Evolutionary conservation across 768 basidiomycete species (phyloP), one percentile per base, ranked within the genome.

Genomic region (Leccinum rimulosum): DNA sequence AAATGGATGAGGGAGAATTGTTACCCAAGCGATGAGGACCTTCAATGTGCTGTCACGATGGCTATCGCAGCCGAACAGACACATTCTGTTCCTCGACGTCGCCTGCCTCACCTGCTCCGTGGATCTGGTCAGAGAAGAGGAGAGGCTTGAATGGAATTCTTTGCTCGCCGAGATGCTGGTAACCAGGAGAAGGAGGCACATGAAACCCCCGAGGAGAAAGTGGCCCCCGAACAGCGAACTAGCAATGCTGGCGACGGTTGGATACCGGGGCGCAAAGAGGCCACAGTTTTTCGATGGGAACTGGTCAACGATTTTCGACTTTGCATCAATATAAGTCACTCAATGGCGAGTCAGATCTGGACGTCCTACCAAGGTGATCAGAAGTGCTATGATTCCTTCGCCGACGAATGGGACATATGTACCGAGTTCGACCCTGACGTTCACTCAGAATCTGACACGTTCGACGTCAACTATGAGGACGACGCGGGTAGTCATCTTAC

Each of bases 1-100:
- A 28, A 54, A 9, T 55, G 54, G 54, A 10, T 47, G 8, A 33
- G 30, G 43, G 14, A 55, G n/a, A 55, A 56, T n/a, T 56, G 47
- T 4, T 49, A 35, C 25, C 55, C 35, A n/a, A 36, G 33, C 3
- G 48, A 49, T 8, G 33, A 35, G 11, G 33, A 49, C 25, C n/a
- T 56, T 28, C 19, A 4, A 9, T 9, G 4, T 11, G 31, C 19
- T n/a, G 11, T 55, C 15, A 6, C 15, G 9, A n/a, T 17, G 3
- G 31, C 19, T 12, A n/a, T 55, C 17, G 11, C 17, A 9, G 43
- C 43, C 17, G 43, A 45, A 19, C 43, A 45, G n/a, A n/a, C 43
- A 45, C 5, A n/a, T 10, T 35, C 14, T 27, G 9, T 55, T 12
- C 17, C 15, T 25, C 33, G 4, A 45, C 43, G 43, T 45, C n/a